Evolutionary conservation across 1,139 yeast genomes (phyloP).

Genomic region (Oligophagozyma castellii): DNA sequence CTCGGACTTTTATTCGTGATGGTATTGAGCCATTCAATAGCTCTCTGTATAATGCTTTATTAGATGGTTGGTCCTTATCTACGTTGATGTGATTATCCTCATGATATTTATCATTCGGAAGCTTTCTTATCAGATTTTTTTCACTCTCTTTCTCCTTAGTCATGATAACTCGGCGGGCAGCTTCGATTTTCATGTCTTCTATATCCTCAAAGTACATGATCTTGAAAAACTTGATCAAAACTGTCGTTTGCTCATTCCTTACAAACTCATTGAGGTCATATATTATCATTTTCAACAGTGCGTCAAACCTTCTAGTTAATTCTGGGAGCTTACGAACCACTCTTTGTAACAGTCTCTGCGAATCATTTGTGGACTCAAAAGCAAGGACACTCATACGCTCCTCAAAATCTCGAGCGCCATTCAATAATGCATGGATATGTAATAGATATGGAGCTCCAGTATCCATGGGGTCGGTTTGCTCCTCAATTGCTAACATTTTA

Average conservation of each 20-base stretch:
- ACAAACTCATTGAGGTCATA: constrained; percentile 54
- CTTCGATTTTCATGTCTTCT: constrained; percentile 52
- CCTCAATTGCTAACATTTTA: constrained; percentile 39
- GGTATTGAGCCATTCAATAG: constrained; percentile 27
- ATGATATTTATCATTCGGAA: constrained; percentile 13
- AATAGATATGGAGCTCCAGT: constrained; percentile 49
- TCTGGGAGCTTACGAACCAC: constrained; percentile 36
- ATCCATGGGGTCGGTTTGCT: constrained; percentile 36
- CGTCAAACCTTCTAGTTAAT: constrained; percentile 49
- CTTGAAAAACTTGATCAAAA: constrained; percentile 60
- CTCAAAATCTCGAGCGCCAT: constrained; percentile 59
- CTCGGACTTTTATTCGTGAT: constrained; percentile 37
- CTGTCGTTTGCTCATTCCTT: constrained; percentile 49
- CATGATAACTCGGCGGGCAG: constrained; percentile 34
- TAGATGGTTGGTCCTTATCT: constrained; percentile 11
- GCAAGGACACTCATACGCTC: constrained; percentile 57
- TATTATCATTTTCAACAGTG: constrained; percentile 48
- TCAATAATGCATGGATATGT: constrained; percentile 54
- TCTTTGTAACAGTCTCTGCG: constrained; percentile 49
- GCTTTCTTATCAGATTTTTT: constrained; percentile 19
- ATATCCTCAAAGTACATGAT: constrained; percentile 69
- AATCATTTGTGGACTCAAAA: constrained; percentile 47
- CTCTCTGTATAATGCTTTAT: constrained; percentile 23
- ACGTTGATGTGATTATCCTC: constrained; percentile 6
- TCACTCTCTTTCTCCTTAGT: constrained; percentile 23